A percentile compares a stretch with the other conserved stretches of the same genome.
Conservation (phyloP, 2,329 filamentous ascomycete genomes). For the Ceratocystis albifundus region DNA sequence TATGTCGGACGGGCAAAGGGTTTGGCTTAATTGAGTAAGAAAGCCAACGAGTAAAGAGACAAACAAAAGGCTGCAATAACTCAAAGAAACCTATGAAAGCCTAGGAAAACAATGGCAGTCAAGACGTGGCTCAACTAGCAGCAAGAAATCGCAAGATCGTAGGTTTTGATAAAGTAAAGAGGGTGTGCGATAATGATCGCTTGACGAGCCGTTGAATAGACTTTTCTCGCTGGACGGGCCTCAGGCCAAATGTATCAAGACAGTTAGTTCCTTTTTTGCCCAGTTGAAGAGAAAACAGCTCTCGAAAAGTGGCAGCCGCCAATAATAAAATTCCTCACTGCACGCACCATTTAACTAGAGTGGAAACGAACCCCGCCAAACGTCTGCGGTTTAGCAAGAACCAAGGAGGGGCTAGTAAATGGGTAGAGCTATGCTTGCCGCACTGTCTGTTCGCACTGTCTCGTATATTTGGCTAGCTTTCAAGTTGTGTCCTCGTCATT, state of each 20-base stretch:
- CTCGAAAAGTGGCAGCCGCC: neutral
- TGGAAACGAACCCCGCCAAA: conserved; percentile 11
- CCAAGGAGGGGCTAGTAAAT: conserved; percentile 13
- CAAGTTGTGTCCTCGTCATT: no score
- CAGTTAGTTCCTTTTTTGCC: neutral
- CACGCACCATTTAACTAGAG: neutral
- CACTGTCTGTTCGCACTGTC: neutral
- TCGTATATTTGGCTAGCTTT: neutral
- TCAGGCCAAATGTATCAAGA: conserved; percentile 14
- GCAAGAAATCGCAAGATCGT: neutral
- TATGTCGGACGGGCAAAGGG: neutral
- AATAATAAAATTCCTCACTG: conserved; percentile 11
- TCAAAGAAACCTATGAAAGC: neutral
- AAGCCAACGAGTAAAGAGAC: neutral
- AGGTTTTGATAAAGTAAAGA: neutral
- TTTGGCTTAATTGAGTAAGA: neutral
- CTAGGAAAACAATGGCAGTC: neutral
- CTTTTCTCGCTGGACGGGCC: conserved; percentile 10
- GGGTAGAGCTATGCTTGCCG: neutral
- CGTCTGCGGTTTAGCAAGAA: conserved; percentile 5
- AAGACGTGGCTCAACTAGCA: neutral
- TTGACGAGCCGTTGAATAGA: conserved; percentile 11
- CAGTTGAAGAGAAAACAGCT: neutral
- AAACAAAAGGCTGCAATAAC: neutral
- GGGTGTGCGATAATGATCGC: conserved; percentile 9